phyloP scores from a whole-genome alignment of 2,329 filamentous ascomycete genomes.

The Diaporthe velutina region DNA sequence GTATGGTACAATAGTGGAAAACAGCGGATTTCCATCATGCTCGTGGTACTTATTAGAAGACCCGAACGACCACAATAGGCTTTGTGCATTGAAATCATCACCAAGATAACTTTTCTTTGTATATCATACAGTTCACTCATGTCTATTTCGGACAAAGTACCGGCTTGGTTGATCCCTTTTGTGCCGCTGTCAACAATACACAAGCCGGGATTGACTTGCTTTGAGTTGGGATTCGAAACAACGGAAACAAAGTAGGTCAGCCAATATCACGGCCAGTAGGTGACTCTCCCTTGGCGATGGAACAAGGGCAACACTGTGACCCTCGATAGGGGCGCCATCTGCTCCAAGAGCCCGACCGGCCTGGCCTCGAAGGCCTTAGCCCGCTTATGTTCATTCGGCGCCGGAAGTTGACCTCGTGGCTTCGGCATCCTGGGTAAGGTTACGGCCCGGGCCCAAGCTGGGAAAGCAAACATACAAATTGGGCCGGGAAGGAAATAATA shows the following conservation, averaged over 20 bases:
- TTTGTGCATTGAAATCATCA: too few relatives aligned
- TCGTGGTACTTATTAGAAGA: background rate
- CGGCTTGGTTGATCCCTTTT: background rate
- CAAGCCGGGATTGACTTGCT: background rate
- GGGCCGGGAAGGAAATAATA: slow-evolving; percentile 47
- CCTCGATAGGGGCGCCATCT: too few relatives aligned
- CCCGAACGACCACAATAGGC: too few relatives aligned
- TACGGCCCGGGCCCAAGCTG: slow-evolving; percentile 38
- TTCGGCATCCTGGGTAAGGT: slow-evolving; percentile 24
- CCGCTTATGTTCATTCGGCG: too few relatives aligned
- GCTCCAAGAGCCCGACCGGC: too few relatives aligned
- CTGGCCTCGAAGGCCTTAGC: too few relatives aligned
- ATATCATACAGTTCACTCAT: background rate
- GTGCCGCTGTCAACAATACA: background rate
- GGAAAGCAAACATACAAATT: slow-evolving; percentile 42
- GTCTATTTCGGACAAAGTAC: background rate
- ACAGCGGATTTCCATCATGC: background rate
- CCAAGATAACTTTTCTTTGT: too few relatives aligned
- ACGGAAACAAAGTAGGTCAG: background rate
- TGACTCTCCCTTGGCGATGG: too few relatives aligned
- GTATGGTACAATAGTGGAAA: background rate
- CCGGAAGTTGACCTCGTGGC: background rate
- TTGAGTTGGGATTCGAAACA: background rate
- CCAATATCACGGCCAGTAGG: too few relatives aligned
- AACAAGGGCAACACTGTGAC: background rate